phyloP scores from a whole-genome alignment of 2,329 filamentous ascomycete genomes.

The Alternaria viburni region DNA sequence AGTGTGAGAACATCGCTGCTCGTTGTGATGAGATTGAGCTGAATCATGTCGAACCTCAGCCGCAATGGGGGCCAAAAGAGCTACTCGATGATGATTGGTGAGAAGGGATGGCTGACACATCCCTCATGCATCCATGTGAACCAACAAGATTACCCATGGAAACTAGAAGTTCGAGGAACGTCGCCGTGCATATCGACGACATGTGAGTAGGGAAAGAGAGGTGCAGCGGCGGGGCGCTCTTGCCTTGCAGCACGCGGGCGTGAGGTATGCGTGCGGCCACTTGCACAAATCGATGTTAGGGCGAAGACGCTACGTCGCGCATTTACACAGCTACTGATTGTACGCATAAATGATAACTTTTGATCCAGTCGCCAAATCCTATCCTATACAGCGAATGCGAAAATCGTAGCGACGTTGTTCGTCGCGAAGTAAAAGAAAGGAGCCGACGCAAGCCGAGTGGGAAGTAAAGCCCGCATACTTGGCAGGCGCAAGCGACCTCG shows the following conservation, averaged over 20 bases:
- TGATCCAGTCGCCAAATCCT: neutral
- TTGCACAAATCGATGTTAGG: neutral
- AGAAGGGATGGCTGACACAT: neutral
- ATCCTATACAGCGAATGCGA: neutral
- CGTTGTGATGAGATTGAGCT: neutral
- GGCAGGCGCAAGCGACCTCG: neutral
- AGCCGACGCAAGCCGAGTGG: neutral
- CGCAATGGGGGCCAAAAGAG: neutral
- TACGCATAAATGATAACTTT: neutral
- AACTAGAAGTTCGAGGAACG: neutral
- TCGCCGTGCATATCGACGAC: neutral
- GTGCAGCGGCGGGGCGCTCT: neutral
- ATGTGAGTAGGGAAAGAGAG: no score
- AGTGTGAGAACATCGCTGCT: neutral
- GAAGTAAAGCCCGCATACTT: neutral
- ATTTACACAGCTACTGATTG: neutral
- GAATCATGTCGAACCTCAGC: neutral
- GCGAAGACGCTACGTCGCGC: neutral
- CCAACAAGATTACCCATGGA: neutral
- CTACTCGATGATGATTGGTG: neutral
- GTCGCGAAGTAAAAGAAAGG: neutral
- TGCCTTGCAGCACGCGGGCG: neutral
- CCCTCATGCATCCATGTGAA: neutral
- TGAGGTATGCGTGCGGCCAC: neutral
- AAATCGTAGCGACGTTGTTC: neutral